A percentile compares a stretch with the other conserved stretches of the same genome.
Conservation (phyloP, 805 yeast genomes). For the Cyberlindnera samutprakarnensis region DNA sequence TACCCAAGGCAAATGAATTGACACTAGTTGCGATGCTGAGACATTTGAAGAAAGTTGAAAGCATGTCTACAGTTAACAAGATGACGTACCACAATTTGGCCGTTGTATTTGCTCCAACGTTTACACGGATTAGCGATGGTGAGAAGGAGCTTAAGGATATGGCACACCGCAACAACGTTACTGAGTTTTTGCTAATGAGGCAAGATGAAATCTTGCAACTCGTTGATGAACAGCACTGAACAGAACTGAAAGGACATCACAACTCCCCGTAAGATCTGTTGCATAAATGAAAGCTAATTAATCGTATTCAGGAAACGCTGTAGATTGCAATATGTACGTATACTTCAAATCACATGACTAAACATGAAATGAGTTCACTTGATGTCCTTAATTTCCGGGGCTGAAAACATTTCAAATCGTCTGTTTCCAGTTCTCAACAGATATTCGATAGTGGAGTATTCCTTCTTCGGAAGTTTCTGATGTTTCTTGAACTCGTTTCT, state of each 20-base stretch:
- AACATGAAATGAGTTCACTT: too few species aligned
- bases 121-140: conserved; percentile 71
- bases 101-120: conserved; percentile 91
- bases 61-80: conserved; percentile 49
- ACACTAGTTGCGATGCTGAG: conserved; percentile 48
- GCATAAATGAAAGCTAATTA: too few species aligned
- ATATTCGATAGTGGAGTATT: conserved; percentile 81
- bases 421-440: conserved; percentile 69
- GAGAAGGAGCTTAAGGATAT: conserved; percentile 81
- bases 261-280: too few species aligned
- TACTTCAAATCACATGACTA: too few species aligned
- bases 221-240: conserved; percentile 1
- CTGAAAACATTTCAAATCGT: conserved; percentile 63
- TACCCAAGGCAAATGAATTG: conserved; percentile 64
- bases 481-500: conserved; percentile 55
- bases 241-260: too few species aligned
- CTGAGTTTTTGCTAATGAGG: conserved; percentile 60
- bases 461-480: conserved; percentile 56
- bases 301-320: too few species aligned
- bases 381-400: conserved; percentile 66
- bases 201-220: conserved; percentile 31
- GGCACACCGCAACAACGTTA: conserved; percentile 68
- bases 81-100: conserved; percentile 82
- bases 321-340: too few species aligned
- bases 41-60: conserved; percentile 59